Evolutionary conservation across 768 basidiomycete species (phyloP).

Genomic region (Phaeotremella skinneri): DNA sequence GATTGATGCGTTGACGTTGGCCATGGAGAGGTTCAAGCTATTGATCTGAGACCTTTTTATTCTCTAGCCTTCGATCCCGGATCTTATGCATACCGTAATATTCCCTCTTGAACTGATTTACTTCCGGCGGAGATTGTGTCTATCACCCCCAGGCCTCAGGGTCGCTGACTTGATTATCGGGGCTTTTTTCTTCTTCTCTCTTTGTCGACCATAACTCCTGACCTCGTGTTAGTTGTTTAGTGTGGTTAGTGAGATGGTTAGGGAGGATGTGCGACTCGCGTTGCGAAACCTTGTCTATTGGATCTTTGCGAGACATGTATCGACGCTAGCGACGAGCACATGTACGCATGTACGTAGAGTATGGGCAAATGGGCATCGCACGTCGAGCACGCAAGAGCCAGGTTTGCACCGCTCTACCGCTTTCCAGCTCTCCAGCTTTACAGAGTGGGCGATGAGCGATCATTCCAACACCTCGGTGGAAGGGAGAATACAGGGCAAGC

Average conservation of each 20-base stretch:
- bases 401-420: background rate
- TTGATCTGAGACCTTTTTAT: constrained; percentile 22
- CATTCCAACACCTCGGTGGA: too few relatives aligned
- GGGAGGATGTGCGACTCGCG: too few relatives aligned
- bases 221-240: background rate
- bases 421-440: background rate
- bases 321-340: too few relatives aligned
- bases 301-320: too few relatives aligned
- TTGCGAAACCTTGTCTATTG: too few relatives aligned
- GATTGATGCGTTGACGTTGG: constrained; percentile 66
- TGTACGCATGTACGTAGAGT: too few relatives aligned
- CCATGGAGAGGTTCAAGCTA: constrained; percentile 67
- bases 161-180: background rate
- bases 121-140: background rate
- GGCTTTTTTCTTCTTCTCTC: background rate
- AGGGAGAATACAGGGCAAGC: background rate
- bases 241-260: too few relatives aligned
- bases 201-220: background rate
- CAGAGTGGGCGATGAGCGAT: background rate
- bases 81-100: background rate
- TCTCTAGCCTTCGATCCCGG: background rate
- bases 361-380: too few relatives aligned
- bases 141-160: background rate
- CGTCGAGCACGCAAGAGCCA: too few relatives aligned
- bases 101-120: background rate